Conservation (phyloP, 2,329 filamentous ascomycete genomes). For the Dactylellina cionopaga region DNA sequence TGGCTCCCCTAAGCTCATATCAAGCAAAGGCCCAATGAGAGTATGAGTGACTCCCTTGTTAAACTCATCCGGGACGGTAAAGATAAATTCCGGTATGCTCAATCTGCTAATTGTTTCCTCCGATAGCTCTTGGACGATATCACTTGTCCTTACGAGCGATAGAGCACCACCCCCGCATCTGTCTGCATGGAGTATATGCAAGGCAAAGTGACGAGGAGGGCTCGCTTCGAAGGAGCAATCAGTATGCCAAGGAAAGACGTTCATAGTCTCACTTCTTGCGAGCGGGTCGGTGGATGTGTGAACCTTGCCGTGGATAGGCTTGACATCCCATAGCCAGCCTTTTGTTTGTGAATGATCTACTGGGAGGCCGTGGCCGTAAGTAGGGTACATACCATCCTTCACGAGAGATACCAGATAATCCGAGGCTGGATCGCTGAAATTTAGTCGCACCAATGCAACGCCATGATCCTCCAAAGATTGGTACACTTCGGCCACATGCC, state of each 20-base stretch:
- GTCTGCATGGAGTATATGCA: conserved; percentile 57
- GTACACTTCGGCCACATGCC: conserved; percentile 40
- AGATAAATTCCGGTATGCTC: conserved; percentile 52
- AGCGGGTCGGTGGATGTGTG: conserved; percentile 18
- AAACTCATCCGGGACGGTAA: conserved; percentile 59
- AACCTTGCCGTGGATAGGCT: conserved; percentile 53
- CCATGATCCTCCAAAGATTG: conserved; percentile 52
- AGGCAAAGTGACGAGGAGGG: conserved; percentile 57
- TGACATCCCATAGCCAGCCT: conserved; percentile 58
- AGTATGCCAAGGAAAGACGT: conserved; percentile 59
- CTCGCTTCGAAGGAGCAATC: conserved; percentile 57
- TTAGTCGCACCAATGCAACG: conserved; percentile 53
- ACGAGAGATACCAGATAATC: conserved; percentile 55
- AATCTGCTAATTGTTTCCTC: conserved; percentile 46
- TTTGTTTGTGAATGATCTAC: conserved; percentile 56
- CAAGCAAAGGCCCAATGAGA: conserved; percentile 56
- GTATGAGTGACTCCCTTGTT: conserved; percentile 55
- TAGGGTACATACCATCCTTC: conserved; percentile 32
- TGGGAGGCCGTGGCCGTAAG: conserved; percentile 53
- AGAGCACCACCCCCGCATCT: conserved; percentile 55
- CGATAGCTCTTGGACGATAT: conserved; percentile 52
- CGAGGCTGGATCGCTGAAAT: conserved; percentile 53
- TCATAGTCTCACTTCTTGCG: conserved; percentile 56
- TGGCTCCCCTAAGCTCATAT: conserved; percentile 35
- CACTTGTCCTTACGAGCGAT: conserved; percentile 53